Percentiles rank a stretch among this genome's conserved stretches.
phyloP scores from a whole-genome alignment of 768 basidiomycete species.

The Leccinum pellstonianum region DNA sequence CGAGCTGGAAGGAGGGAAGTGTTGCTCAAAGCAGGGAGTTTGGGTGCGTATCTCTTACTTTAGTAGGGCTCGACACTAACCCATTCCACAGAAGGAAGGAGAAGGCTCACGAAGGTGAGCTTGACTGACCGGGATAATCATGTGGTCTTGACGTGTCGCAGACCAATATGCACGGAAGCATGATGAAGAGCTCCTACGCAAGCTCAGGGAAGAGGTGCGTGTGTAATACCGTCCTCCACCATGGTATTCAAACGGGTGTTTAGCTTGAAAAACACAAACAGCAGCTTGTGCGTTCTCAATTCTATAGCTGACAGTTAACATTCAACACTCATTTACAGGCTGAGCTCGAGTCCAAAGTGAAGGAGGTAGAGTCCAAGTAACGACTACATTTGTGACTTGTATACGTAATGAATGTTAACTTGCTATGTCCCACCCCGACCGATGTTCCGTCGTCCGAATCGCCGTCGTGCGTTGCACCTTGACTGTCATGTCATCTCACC shows the following conservation, averaged over 20 bases:
- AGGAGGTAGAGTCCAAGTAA: conserved; percentile 25
- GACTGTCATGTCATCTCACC: neutral
- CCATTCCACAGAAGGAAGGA: conserved; percentile 59
- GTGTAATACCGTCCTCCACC: conserved; percentile 11
- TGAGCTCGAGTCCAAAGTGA: conserved; percentile 30
- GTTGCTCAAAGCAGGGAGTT: conserved; percentile 65
- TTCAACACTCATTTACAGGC: conserved; percentile 22
- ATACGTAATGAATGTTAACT: neutral
- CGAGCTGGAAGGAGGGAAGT: conserved; percentile 50
- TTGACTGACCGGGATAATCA: conserved; percentile 2
- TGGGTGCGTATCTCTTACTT: conserved; percentile 41
- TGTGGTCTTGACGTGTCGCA: conserved; percentile 27
- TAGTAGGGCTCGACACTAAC: neutral
- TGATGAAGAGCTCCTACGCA: conserved; percentile 56
- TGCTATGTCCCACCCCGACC: conserved; percentile 6
- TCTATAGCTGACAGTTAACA: conserved; percentile 13
- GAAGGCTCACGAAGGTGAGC: conserved; percentile 62
- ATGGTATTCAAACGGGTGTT: neutral
- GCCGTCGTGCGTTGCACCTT: conserved; percentile 24
- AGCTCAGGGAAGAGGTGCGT: conserved; percentile 56
- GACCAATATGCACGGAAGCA: conserved; percentile 64
- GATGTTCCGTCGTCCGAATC: conserved; percentile 17
- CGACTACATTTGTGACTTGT: neutral
- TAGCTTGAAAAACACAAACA: conserved; percentile 34
- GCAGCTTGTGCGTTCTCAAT: conserved; percentile 29